Conservation (phyloP, 805 yeast genomes). For the Lachancea meyersii region DNA sequence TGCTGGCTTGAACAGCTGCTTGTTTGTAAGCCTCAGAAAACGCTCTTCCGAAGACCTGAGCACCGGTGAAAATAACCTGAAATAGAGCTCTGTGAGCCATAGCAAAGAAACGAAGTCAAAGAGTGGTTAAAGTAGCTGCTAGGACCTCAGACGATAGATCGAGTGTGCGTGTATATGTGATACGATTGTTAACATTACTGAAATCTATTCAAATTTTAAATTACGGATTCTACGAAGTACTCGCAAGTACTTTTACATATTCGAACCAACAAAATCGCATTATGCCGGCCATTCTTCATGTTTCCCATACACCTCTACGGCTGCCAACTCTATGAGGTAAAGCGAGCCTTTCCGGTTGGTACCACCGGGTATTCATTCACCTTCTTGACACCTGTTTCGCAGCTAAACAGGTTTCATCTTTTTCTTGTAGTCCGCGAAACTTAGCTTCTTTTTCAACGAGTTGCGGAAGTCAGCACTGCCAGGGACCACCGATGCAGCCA, state of each 20-base stretch:
- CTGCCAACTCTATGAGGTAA: too few species aligned
- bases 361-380: too few species aligned
- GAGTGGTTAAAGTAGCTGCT: background rate
- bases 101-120: background rate
- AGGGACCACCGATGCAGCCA: background rate
- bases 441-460: conserved; percentile 28
- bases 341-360: too few species aligned
- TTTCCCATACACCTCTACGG: too few species aligned
- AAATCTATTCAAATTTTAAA: background rate
- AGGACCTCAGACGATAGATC: background rate
- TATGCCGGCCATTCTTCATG: background rate
- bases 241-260: background rate
- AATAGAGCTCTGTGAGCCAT: conserved; percentile 89
- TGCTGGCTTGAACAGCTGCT: conserved; percentile 89
- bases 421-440: conserved; percentile 35
- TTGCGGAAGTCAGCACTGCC: conserved; percentile 1
- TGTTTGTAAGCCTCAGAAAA: conserved; percentile 96
- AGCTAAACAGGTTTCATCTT: conserved; percentile 19
- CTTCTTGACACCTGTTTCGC: too few species aligned
- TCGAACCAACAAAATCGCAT: background rate
- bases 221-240: background rate
- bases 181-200: too few species aligned
- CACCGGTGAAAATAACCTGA: conserved; percentile 88
- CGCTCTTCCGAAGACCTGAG: conserved; percentile 92
- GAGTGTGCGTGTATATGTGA: background rate